A percentile compares a stretch with the other conserved stretches of the same genome.
These are phyloP conservation scores for Ogataea methanolica DNA, from an alignment of 805 yeast species.

Conservation along the genomic window DNA sequence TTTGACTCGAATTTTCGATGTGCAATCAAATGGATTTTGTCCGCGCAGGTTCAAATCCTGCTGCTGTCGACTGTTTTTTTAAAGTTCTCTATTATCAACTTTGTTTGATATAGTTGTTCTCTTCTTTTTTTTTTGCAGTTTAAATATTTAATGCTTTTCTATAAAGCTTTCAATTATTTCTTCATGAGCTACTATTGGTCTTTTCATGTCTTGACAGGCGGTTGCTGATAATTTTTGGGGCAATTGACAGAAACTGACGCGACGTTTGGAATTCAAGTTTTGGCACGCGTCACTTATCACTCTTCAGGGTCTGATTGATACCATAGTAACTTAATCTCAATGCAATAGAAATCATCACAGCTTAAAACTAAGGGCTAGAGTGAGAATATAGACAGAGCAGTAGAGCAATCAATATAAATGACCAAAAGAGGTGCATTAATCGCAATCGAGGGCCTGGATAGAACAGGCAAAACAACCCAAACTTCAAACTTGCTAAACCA, in stretches of 20 bases:
- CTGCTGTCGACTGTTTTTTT: conserved; percentile 42
- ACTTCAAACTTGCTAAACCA: conserved; percentile 36
- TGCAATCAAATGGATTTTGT: conserved; percentile 47
- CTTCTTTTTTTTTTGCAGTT: neutral
- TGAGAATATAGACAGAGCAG: neutral
- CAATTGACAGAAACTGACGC: too few relatives aligned
- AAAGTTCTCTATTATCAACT: neutral
- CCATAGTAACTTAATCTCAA: too few relatives aligned
- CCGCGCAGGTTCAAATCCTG: conserved; percentile 66
- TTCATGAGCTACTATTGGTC: too few relatives aligned
- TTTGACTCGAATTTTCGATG: conserved; percentile 29
- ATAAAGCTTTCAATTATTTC: too few relatives aligned
- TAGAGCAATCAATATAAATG: neutral
- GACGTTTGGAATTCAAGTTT: too few relatives aligned
- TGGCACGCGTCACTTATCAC: too few relatives aligned
- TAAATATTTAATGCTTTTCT: too few relatives aligned
- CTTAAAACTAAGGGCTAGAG: neutral
- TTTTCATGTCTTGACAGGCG: too few relatives aligned
- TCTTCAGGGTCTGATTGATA: too few relatives aligned
- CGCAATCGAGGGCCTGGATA: conserved; percentile 86
- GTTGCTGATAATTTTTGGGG: too few relatives aligned
- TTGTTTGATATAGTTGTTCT: neutral
- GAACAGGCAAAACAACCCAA: conserved; percentile 95
- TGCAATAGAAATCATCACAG: too few relatives aligned
- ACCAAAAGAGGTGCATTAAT: conserved; percentile 64